Percentiles rank a stretch among this genome's conserved stretches.
Evolutionary conservation across 1,284 basidiomycete genomes (phyloP).

Genomic region (Irpex lacteus): DNA sequence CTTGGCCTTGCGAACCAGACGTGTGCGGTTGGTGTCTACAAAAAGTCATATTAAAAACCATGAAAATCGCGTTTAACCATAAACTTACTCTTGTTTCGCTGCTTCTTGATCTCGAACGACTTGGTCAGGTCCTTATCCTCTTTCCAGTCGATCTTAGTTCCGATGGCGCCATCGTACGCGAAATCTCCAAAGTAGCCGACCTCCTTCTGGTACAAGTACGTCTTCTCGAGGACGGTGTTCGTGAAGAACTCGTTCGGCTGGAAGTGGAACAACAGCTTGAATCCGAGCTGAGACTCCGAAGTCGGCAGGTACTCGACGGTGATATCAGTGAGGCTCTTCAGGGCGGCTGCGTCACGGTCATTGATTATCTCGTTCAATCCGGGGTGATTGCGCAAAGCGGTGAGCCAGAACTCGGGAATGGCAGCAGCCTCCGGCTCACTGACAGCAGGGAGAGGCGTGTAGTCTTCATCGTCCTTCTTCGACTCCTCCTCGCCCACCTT

Average conservation of each 20-base stretch:
- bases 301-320: slow-evolving; percentile 62
- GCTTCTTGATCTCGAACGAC: slow-evolving; percentile 98
- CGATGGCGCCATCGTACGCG: slow-evolving; percentile 91
- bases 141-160: slow-evolving; percentile 94
- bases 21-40: slow-evolving; percentile 88
- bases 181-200: slow-evolving; percentile 95
- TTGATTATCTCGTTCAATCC: slow-evolving; percentile 90
- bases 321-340: slow-evolving; percentile 69
- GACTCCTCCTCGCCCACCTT: slow-evolving; percentile 73
- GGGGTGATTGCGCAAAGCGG: slow-evolving; percentile 90
- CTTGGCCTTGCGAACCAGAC: slow-evolving; percentile 85
- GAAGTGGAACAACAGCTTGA: slow-evolving; percentile 89
- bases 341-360: slow-evolving; percentile 83
- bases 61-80: background rate
- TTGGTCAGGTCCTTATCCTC: slow-evolving; percentile 98
- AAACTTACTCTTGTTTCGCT: slow-evolving; percentile 91
- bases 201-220: slow-evolving; percentile 93
- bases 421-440: slow-evolving; percentile 43
- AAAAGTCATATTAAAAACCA: slow-evolving; percentile 5
- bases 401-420: slow-evolving; percentile 98
- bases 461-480: slow-evolving; percentile 66
- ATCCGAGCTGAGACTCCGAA: slow-evolving; percentile 80
- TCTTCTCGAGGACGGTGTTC: slow-evolving; percentile 86
- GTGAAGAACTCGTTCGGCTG: slow-evolving; percentile 85
- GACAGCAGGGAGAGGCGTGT: slow-evolving; percentile 55